These are phyloP conservation scores for Starmerella bombicola DNA, from an alignment of 805 yeast genomes.

Conservation along the genomic window DNA sequence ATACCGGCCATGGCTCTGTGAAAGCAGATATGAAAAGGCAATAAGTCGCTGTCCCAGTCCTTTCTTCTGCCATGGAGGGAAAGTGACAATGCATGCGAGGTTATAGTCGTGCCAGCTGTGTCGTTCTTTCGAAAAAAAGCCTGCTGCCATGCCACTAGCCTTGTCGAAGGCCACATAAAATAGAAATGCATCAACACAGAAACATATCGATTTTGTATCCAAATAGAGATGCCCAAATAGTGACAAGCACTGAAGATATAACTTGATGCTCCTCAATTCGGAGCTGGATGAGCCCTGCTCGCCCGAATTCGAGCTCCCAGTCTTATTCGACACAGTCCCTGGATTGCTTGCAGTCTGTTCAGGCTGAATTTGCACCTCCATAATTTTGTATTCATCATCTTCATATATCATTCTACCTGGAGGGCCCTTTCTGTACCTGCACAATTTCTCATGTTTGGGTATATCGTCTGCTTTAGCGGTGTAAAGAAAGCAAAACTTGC, in stretches of 20 bases:
- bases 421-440: conserved; percentile 23
- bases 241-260: conserved; percentile 72
- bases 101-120: conserved; percentile 63
- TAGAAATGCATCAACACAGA: conserved; percentile 64
- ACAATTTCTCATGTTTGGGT: conserved; percentile 35
- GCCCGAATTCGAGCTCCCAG: not conserved
- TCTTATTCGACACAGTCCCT: too few relatives aligned
- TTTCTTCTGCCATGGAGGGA: conserved; percentile 81
- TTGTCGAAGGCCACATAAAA: conserved; percentile 44
- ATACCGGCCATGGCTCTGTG: conserved; percentile 44
- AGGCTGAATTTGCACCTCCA: conserved; percentile 48
- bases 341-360: not conserved
- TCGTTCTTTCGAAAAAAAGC: conserved; percentile 82
- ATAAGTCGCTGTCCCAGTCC: conserved; percentile 69
- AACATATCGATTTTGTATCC: conserved; percentile 80
- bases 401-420: conserved; percentile 65
- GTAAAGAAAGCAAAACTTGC: conserved; percentile 78
- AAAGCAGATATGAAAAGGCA: conserved; percentile 69
- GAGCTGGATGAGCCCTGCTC: not conserved
- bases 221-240: conserved; percentile 78
- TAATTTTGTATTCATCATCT: conserved; percentile 43
- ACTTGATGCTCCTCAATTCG: conserved; percentile 26
- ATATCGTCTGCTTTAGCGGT: conserved; percentile 38
- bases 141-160: conserved; percentile 45
- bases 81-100: conserved; percentile 77